Evolutionary conservation across 2,329 filamentous ascomycete genomes (phyloP), one percentile per base, ranked within the genome.

Genomic region (Ceratocystis huliohia): DNA sequence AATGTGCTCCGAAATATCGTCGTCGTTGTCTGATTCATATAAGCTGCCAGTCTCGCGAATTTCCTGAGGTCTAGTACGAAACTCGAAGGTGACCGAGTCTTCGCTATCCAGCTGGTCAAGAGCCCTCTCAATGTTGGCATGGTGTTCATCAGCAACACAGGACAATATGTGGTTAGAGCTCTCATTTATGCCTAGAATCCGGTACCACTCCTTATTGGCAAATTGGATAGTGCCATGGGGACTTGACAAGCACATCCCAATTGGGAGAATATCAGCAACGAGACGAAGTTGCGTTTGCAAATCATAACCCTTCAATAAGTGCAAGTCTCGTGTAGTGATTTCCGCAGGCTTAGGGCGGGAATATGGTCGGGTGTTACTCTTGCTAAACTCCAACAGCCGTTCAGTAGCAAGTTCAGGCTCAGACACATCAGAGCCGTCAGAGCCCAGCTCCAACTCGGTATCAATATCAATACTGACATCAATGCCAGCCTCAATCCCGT

Each of bases 191-290:
- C 80, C 79, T 1, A 79, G 81, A 45, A 83, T 81, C 48, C 78
- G 76, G 70, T 81, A 78, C 77, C 80, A 91, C 7, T 85, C 84
- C 63, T 88, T 82, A 71, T 91, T 91, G 68, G 86, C 87, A 72
- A 87, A 90, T 0, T 81, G 83, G 67, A 91, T 82, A 48, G 82
- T 81, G 13, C 87, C 88, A 62, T 81, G 77, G 1, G 80, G 78
- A 71, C 88, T 82, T 10, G 85, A 83, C 67, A 91, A 88, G 71
- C 86, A 88, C 75, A 91, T 86, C 20, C 88, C 88, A 1, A 89
- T 84, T 0, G 88, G 88, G 1, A 88, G 85, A 64, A 89, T 86
- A 70, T 89, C 86, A 1, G 87, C 85, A 74, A 91, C 86, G 4
- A 84, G 6, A 85, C 84, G 70, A 90, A 89, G 65, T 85, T 83